phyloP scores from a whole-genome alignment of 805 yeast genomes.

The Candida piceae region DNA sequence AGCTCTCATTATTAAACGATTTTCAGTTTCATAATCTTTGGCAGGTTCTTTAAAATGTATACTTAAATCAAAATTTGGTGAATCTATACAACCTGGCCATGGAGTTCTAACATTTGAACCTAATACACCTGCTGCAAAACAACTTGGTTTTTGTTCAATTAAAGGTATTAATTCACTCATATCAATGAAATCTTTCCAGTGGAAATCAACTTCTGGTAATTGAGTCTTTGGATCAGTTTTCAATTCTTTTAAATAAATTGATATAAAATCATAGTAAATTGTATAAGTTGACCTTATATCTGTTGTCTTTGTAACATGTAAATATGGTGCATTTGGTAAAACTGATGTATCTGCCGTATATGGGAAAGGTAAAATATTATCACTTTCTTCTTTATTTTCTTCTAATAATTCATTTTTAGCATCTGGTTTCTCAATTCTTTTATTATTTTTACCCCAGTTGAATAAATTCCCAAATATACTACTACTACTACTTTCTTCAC shows the following conservation, averaged over 20 bases:
- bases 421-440: conserved; percentile 9
- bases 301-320: conserved; percentile 30
- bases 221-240: conserved; percentile 21
- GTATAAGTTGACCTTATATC: conserved; percentile 32
- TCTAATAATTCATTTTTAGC: conserved; percentile 15
- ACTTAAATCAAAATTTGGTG: conserved; percentile 14
- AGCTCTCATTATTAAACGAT: conserved; percentile 33
- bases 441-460: no score
- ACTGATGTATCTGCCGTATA: conserved; percentile 27
- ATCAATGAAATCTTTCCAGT: conserved; percentile 55
- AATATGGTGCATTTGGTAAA: conserved; percentile 35
- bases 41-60: conserved; percentile 26
- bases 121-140: conserved; percentile 40
- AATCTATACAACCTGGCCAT: conserved; percentile 37
- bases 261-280: conserved; percentile 31
- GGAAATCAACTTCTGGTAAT: conserved; percentile 38
- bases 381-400: conserved; percentile 12
- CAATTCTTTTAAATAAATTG: conserved; percentile 24
- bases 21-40: conserved; percentile 31
- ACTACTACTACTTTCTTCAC: no score
- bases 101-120: conserved; percentile 37
- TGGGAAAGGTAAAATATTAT: conserved; percentile 24
- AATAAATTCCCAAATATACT: no score
- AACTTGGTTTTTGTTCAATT: conserved; percentile 35
- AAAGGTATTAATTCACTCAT: conserved; percentile 37